Percentiles rank a stretch among this genome's conserved stretches.
These are phyloP conservation scores for Pseudopyricularia javanii DNA, from an alignment of 2,329 filamentous ascomycete genomes.

Conservation along the genomic window DNA sequence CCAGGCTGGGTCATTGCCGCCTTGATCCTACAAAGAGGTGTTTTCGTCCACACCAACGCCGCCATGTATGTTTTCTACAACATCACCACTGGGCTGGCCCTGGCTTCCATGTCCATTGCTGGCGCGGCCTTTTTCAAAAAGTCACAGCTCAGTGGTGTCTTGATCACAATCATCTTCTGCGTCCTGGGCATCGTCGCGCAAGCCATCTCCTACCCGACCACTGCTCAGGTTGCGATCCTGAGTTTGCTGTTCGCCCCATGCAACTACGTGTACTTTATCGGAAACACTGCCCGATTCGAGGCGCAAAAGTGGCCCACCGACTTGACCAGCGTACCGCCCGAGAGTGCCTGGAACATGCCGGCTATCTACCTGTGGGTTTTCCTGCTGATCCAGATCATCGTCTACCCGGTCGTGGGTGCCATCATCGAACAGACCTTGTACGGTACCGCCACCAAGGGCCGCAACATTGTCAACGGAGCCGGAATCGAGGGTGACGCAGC, in stretches of 20 bases:
- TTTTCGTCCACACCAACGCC: constrained; percentile 52
- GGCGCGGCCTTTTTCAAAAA: constrained; percentile 76
- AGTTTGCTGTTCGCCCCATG: constrained; percentile 75
- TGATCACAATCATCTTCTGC: constrained; percentile 58
- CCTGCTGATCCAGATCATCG: constrained; percentile 62
- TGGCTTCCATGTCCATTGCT: constrained; percentile 71
- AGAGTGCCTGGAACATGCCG: constrained; percentile 54
- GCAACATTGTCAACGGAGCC: constrained; percentile 33
- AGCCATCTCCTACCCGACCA: constrained; percentile 49
- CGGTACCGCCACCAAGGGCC: constrained; percentile 55
- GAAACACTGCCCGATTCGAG: constrained; percentile 68
- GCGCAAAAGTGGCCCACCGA: constrained; percentile 44
- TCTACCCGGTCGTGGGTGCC: constrained; percentile 65
- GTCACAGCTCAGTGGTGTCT: constrained; percentile 78
- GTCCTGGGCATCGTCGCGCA: constrained; percentile 75
- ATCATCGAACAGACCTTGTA: constrained; percentile 63
- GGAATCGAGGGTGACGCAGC: constrained; percentile 30
- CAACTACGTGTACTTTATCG: constrained; percentile 73
- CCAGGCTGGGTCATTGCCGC: constrained; percentile 75
- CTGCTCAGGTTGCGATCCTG: constrained; percentile 54
- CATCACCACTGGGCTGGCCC: constrained; percentile 61
- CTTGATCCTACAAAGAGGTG: constrained; percentile 46
- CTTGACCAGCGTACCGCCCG: constrained; percentile 48
- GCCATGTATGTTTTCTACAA: constrained; percentile 63
- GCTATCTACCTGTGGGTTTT: constrained; percentile 72